phyloP scores from a whole-genome alignment of 2,329 filamentous ascomycete genomes.

The Alternaria sp. region DNA sequence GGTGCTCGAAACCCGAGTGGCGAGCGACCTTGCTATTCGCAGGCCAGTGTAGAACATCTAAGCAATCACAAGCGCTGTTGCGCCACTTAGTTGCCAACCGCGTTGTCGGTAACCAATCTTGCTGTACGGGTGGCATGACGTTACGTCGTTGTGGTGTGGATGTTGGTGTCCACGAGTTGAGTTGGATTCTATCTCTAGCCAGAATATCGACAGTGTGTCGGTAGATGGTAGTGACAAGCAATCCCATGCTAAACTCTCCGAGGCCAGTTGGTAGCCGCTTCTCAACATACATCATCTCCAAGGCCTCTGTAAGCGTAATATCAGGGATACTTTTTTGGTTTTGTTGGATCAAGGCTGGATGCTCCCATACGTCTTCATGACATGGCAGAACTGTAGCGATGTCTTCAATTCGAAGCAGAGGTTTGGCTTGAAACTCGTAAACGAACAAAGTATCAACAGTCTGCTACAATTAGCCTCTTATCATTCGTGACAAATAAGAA shows the following conservation, averaged over 20 bases:
- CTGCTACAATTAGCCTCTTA: background rate
- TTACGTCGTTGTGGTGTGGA: constrained; percentile 25
- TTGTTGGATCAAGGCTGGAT: background rate
- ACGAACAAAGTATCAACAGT: constrained; percentile 15
- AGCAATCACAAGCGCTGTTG: constrained; percentile 56
- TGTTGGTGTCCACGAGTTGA: constrained; percentile 50
- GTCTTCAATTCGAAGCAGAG: constrained; percentile 18
- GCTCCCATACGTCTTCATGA: constrained; percentile 21
- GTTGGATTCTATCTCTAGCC: constrained; percentile 54
- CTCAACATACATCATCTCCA: constrained; percentile 59
- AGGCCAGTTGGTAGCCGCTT: constrained; percentile 56
- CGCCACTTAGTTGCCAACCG: constrained; percentile 60
- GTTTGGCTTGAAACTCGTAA: constrained; percentile 19
- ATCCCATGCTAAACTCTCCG: constrained; percentile 59
- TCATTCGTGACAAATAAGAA: background rate
- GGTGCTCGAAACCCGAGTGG: constrained; percentile 61
- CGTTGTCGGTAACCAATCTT: constrained; percentile 58
- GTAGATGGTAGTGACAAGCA: constrained; percentile 62
- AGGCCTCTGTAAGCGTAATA: constrained; percentile 33
- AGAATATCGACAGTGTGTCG: constrained; percentile 60
- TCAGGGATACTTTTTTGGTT: background rate
- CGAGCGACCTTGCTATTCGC: constrained; percentile 62
- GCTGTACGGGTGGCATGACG: constrained; percentile 8
- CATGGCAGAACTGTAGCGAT: constrained; percentile 14
- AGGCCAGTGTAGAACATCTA: constrained; percentile 67